Conservation (phyloP, 768 basidiomycete genomes). For the Russula virescens region DNA sequence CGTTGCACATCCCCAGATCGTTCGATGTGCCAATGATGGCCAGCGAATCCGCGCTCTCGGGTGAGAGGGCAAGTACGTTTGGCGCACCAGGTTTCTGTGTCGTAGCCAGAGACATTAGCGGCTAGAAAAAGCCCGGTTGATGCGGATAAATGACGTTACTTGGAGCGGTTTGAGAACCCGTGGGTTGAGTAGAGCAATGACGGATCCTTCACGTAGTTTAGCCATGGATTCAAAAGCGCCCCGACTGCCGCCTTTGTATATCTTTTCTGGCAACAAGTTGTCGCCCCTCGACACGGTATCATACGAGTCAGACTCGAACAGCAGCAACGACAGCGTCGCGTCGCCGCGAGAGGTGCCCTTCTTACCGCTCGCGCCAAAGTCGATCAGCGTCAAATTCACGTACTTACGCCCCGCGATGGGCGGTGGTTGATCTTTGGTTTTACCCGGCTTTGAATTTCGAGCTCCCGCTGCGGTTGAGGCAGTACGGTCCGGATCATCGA, state of each 20-base stretch:
- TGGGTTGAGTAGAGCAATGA: conserved; percentile 86
- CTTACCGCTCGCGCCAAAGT: conserved; percentile 64
- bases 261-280: conserved; percentile 47
- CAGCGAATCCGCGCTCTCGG: conserved; percentile 73
- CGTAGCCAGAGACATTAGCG: background rate
- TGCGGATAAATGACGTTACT: conserved; percentile 34
- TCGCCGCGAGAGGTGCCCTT: conserved; percentile 69
- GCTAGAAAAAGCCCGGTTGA: background rate
- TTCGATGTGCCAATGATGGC: conserved; percentile 79
- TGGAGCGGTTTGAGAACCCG: conserved; percentile 81
- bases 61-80: conserved; percentile 84
- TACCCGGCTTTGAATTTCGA: conserved; percentile 17
- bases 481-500: conserved; percentile 24
- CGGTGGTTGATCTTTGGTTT: conserved; percentile 24
- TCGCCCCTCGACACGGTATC: conserved; percentile 51
- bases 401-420: conserved; percentile 69
- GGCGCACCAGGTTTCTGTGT: conserved; percentile 52
- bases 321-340: conserved; percentile 70
- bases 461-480: background rate
- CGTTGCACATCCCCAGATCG: conserved; percentile 83
- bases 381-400: conserved; percentile 78
- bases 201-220: conserved; percentile 82
- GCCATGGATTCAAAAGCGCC: conserved; percentile 90
- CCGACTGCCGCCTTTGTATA: conserved; percentile 83
- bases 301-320: conserved; percentile 82